These are phyloP conservation scores for Dactylellina leptospora DNA, from an alignment of 2,329 filamentous ascomycete species.

Conservation along the genomic window DNA sequence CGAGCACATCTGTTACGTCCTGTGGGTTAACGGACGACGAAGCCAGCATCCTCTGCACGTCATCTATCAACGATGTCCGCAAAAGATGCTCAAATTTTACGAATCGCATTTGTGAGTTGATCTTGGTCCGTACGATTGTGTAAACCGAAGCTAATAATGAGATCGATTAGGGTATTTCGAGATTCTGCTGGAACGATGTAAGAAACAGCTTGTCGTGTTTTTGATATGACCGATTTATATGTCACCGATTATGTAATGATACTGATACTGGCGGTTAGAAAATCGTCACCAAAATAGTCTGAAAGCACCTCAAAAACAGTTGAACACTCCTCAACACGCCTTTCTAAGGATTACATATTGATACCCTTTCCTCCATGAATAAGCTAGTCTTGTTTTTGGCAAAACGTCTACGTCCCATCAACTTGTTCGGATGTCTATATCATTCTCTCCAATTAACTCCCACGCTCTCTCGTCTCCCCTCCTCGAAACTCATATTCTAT, in stretches of 20 bases:
- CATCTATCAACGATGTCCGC: conserved; percentile 79
- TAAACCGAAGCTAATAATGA: no score
- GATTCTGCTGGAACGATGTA: conserved; percentile 5
- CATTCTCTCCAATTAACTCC: no score
- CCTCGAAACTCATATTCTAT: no score
- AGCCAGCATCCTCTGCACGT: conserved; percentile 75
- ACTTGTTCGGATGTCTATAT: no score
- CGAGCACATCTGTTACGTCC: conserved; percentile 70
- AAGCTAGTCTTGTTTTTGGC: no score
- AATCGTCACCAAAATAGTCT: conserved; percentile 9
- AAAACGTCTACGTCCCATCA: no score
- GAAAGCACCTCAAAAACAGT: no score
- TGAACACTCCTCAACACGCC: no score
- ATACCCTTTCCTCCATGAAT: no score
- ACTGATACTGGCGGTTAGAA: conserved; percentile 4
- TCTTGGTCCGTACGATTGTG: no score
- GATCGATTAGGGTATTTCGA: background rate
- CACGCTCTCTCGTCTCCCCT: no score
- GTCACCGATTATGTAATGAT: conserved; percentile 17
- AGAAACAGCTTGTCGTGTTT: background rate
- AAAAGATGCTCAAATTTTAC: conserved; percentile 69
- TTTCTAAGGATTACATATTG: no score
- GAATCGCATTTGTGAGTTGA: conserved; percentile 64
- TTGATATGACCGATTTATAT: background rate
- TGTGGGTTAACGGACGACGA: conserved; percentile 69